These are phyloP conservation scores for Tagetes erecta DNA, from an alignment of 129 eudicot genomes.

Conservation along the genomic window DNA sequence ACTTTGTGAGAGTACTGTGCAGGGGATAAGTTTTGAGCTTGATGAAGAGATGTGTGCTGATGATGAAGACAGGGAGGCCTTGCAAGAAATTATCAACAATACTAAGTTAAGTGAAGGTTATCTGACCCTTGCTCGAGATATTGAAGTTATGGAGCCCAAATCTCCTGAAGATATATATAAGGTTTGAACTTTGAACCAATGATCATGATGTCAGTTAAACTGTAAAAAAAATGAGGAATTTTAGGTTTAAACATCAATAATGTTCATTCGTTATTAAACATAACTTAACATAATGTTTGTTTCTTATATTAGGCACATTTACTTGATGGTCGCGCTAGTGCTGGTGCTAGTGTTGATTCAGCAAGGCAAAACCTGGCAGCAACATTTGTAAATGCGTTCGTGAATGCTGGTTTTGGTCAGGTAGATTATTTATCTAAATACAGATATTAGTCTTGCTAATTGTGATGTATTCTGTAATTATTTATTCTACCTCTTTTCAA, in stretches of 20 bases:
- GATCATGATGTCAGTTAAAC: neutral
- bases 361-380: conserved; percentile 97
- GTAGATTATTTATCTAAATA: conserved; percentile 33
- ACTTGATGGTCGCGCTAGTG: conserved; percentile 97
- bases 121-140: conserved; percentile 98
- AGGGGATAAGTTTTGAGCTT: conserved; percentile 86
- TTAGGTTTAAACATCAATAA: conserved; percentile 3
- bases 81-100: conserved; percentile 86
- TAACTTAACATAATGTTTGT: neutral
- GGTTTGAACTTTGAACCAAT: conserved; percentile 46
- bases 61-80: conserved; percentile 72
- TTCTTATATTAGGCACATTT: conserved; percentile 66
- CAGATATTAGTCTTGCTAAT: neutral
- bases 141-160: conserved; percentile 99
- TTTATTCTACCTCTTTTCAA: conserved; percentile 29
- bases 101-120: conserved; percentile 87
- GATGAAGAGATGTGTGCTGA: conserved; percentile 79
- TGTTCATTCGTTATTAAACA: conserved; percentile 1
- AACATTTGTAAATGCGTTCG: conserved; percentile 98
- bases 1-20: conserved; percentile 18
- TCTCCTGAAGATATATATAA: conserved; percentile 97
- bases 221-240: neutral
- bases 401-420: conserved; percentile 99
- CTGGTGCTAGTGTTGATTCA: conserved; percentile 91
- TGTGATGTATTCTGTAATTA: neutral